A percentile compares a stretch with the other conserved stretches of the same genome.
Conservation (phyloP, 345 rosid species). For the Passiflora organensis region DNA sequence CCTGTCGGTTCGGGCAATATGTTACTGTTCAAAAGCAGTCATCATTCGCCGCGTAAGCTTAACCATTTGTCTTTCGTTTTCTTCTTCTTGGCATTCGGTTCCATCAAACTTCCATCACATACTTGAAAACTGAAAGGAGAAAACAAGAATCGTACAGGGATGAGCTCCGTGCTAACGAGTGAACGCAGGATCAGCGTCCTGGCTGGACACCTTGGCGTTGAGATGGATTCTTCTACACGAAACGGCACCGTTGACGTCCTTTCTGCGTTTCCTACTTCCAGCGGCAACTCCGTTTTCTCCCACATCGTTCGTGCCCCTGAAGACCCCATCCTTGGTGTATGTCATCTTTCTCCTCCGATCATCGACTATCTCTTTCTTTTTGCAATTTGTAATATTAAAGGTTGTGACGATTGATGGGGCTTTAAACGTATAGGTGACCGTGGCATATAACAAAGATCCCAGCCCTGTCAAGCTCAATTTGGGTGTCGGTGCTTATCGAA, state of each 20-base stretch:
- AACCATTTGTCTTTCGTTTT: too few relatives aligned
- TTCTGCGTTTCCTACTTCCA: slow-evolving; percentile 22
- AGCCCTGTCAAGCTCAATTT: slow-evolving; percentile 87
- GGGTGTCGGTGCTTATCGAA: slow-evolving; percentile 95
- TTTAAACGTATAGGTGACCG: slow-evolving; percentile 55
- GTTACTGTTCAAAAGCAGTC: neutral
- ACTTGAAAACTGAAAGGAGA: neutral
- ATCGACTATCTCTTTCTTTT: neutral
- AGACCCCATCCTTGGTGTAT: slow-evolving; percentile 30
- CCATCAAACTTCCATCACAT: too few relatives aligned
- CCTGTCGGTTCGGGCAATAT: neutral
- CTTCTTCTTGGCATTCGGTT: too few relatives aligned
- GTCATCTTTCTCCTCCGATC: neutral
- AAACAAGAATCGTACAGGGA: too few relatives aligned
- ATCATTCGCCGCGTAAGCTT: slow-evolving; percentile 1
- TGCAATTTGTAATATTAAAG: neutral
- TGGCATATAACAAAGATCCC: slow-evolving; percentile 86
- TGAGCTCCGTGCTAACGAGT: neutral
- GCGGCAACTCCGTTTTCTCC: slow-evolving; percentile 17
- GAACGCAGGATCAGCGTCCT: slow-evolving; percentile 22
- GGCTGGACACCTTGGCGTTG: slow-evolving; percentile 13
- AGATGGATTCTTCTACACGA: neutral
- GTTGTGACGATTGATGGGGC: neutral
- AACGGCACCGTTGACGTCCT: neutral
- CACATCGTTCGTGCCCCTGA: slow-evolving; percentile 25